phyloP scores from a whole-genome alignment of 1,284 basidiomycete species.

The Irpex rosettiformis region DNA sequence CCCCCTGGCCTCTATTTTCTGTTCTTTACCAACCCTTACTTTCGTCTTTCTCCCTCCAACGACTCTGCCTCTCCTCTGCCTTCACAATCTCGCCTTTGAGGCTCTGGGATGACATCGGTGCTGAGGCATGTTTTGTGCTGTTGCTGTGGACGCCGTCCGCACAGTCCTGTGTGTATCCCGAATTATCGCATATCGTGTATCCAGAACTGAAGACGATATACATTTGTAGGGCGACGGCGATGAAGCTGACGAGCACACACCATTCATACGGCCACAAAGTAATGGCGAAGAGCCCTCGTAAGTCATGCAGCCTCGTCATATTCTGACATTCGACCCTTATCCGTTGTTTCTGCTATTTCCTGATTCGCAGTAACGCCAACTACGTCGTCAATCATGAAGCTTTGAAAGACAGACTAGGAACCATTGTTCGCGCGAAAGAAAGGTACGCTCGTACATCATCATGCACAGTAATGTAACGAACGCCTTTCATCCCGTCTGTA shows the following conservation, averaged over 20 bases:
- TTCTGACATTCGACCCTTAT: neutral
- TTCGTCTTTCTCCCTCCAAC: neutral
- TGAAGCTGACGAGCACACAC: slow-evolving; percentile 29
- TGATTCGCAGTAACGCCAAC: slow-evolving; percentile 13
- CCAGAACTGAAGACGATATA: neutral
- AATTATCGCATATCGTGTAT: neutral
- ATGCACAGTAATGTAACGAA: no score
- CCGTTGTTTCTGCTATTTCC: neutral
- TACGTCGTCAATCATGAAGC: slow-evolving; percentile 46
- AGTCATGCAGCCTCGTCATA: neutral
- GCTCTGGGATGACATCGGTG: slow-evolving; percentile 4
- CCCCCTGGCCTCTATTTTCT: neutral
- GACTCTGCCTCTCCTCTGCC: neutral
- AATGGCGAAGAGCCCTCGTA: slow-evolving; percentile 21
- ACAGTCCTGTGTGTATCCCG: slow-evolving; percentile 3
- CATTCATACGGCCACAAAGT: slow-evolving; percentile 27
- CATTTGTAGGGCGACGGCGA: slow-evolving; percentile 12
- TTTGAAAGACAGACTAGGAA: slow-evolving; percentile 50
- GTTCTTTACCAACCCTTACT: neutral
- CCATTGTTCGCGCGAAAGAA: slow-evolving; percentile 62
- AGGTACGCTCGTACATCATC: slow-evolving; percentile 44
- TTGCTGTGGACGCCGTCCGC: slow-evolving; percentile 1
- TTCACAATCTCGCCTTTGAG: neutral
- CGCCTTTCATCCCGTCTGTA: slow-evolving; percentile 30
- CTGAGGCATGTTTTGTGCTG: slow-evolving; percentile 4